These are phyloP conservation scores for Cladophialophora bantiana DNA, from an alignment of 2,329 filamentous ascomycete species.

Conservation along the genomic window DNA sequence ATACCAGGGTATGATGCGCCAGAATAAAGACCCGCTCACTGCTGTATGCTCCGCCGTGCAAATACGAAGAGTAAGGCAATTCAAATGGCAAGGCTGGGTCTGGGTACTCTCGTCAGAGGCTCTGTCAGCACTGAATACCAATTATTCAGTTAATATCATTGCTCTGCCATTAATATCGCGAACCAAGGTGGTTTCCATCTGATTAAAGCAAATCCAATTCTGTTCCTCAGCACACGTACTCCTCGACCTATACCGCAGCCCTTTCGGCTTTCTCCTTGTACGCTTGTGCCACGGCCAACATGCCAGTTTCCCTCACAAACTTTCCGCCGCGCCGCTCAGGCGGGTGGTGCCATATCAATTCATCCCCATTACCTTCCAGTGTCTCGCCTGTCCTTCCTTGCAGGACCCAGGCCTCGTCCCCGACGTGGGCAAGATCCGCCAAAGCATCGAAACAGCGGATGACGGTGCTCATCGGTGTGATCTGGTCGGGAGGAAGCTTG, in stretches of 20 bases:
- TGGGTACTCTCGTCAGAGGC: too few relatives aligned
- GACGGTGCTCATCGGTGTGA: slow-evolving; percentile 22
- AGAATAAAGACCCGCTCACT: too few relatives aligned
- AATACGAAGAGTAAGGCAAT: too few relatives aligned
- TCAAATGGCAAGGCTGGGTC: too few relatives aligned
- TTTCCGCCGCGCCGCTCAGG: neutral
- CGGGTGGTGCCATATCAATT: slow-evolving; percentile 23
- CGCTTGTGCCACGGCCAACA: neutral
- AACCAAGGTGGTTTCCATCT: too few relatives aligned
- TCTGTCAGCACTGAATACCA: too few relatives aligned
- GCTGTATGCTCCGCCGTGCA: too few relatives aligned
- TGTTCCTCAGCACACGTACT: too few relatives aligned
- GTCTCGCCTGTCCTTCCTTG: slow-evolving; percentile 9
- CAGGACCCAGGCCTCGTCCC: slow-evolving; percentile 16
- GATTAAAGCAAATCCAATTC: too few relatives aligned
- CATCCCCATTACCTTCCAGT: slow-evolving; percentile 19
- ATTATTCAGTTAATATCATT: too few relatives aligned
- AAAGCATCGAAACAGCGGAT: slow-evolving; percentile 17
- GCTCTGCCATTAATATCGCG: too few relatives aligned
- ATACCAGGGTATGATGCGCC: too few relatives aligned
- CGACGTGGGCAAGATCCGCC: slow-evolving; percentile 8
- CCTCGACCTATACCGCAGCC: neutral
- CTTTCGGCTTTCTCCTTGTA: neutral
- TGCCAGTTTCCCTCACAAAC: neutral
- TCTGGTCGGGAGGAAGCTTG: slow-evolving; percentile 8